phyloP scores from a whole-genome alignment of 2,329 filamentous ascomycete species.

The Sclerotinia nivalis region DNA sequence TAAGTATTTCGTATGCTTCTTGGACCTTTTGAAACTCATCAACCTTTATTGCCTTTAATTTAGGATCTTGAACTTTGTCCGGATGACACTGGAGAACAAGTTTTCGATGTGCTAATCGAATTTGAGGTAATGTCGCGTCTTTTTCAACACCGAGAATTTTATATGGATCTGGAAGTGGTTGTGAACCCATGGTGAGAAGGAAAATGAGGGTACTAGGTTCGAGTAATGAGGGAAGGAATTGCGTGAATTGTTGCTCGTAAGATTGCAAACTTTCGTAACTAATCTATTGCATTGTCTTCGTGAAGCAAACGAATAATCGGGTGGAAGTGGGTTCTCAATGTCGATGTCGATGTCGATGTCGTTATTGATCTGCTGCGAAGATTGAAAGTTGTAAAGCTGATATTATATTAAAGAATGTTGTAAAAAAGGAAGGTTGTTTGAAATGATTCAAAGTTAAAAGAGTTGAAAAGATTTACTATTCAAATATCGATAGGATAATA shows the following conservation, averaged over 20 bases:
- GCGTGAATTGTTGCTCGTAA: slow-evolving; percentile 18
- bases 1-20: slow-evolving; percentile 87
- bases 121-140: slow-evolving; percentile 68
- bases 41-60: slow-evolving; percentile 74
- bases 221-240: slow-evolving; percentile 3
- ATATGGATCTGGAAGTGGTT: slow-evolving; percentile 66
- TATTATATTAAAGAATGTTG: slow-evolving; percentile 16
- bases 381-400: slow-evolving; percentile 1
- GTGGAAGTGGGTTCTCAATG: background rate
- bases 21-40: slow-evolving; percentile 92
- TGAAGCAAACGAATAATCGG: slow-evolving; percentile 9
- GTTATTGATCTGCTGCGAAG: background rate
- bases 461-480: background rate
- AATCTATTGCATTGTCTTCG: slow-evolving; percentile 24
- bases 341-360: background rate
- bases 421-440: slow-evolving; percentile 5
- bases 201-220: background rate
- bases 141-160: slow-evolving; percentile 70
- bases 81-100: slow-evolving; percentile 86
- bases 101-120: slow-evolving; percentile 80
- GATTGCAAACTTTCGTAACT: slow-evolving; percentile 18
- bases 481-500: background rate
- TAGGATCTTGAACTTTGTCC: slow-evolving; percentile 74
- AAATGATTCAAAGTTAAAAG: slow-evolving; percentile 1
- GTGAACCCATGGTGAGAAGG: slow-evolving; percentile 27